These are phyloP conservation scores for Dothideomycetidae sp. DNA, from an alignment of 2,329 filamentous ascomycete species.

Conservation along the genomic window DNA sequence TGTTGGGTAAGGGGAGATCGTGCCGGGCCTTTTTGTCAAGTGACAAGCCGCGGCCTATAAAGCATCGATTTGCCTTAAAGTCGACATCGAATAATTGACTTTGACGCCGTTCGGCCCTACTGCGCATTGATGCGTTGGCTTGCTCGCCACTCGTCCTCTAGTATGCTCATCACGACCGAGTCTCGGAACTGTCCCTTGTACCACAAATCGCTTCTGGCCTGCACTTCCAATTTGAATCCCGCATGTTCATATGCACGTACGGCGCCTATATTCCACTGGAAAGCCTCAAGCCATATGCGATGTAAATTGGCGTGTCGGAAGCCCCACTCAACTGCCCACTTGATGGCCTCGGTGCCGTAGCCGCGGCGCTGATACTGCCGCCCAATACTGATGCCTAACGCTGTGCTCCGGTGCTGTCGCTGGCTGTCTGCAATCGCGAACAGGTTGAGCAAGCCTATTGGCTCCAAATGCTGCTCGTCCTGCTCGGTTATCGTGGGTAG, in stretches of 20 bases:
- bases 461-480: too few relatives aligned
- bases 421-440: too few relatives aligned
- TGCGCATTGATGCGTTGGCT: too few relatives aligned
- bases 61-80: too few relatives aligned
- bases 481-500: too few relatives aligned
- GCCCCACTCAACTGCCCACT: constrained; percentile 34
- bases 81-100: too few relatives aligned
- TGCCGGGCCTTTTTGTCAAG: too few relatives aligned
- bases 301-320: constrained; percentile 33
- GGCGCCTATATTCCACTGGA: constrained; percentile 32
- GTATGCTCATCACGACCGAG: constrained; percentile 24
- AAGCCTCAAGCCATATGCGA: constrained; percentile 27
- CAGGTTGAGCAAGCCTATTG: too few relatives aligned
- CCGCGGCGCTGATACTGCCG: constrained; percentile 25
- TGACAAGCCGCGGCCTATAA: too few relatives aligned
- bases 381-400: constrained; percentile 28
- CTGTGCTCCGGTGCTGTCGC: constrained; percentile 29
- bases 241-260: constrained; percentile 30
- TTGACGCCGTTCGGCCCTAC: too few relatives aligned
- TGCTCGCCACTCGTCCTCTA: constrained; percentile 31
- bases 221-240: constrained; percentile 33
- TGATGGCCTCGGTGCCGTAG: constrained; percentile 34
- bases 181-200: constrained; percentile 27
- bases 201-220: constrained; percentile 29
- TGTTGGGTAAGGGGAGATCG: too few relatives aligned